Percentiles rank a stretch among this genome's conserved stretches.
These are phyloP conservation scores for Annulohypoxylon maeteangense DNA, from an alignment of 495 filamentous ascomycete genomes.

Conservation along the genomic window DNA sequence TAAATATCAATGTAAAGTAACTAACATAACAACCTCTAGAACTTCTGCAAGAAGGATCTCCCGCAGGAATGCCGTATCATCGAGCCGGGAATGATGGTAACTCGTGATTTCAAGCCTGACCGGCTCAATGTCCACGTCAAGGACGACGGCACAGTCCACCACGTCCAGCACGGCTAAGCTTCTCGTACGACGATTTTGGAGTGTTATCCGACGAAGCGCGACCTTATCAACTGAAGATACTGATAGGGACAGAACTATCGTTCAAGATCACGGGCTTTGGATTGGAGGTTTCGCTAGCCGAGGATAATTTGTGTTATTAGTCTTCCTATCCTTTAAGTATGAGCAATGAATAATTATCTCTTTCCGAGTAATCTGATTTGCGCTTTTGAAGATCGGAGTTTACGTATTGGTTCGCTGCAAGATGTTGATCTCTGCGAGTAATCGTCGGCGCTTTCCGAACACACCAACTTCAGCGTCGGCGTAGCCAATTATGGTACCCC, in stretches of 20 bases:
- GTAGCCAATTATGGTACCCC: neutral
- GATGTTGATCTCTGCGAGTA: neutral
- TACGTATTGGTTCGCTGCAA: neutral
- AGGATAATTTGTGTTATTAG: constrained; percentile 1
- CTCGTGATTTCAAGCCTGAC: constrained; percentile 56
- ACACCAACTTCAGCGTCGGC: neutral
- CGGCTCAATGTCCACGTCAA: constrained; percentile 79
- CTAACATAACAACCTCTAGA: constrained; percentile 55
- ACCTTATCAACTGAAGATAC: neutral
- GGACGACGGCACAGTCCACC: constrained; percentile 76
- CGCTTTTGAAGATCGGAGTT: neutral
- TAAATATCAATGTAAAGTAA: neutral
- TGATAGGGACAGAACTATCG: neutral
- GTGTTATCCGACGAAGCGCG: neutral
- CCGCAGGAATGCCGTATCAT: constrained; percentile 74
- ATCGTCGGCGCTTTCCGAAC: neutral
- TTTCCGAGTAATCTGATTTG: neutral
- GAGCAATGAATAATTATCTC: constrained; percentile 16
- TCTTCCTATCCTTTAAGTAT: constrained; percentile 5
- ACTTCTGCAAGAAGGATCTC: constrained; percentile 79
- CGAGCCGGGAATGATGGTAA: constrained; percentile 65
- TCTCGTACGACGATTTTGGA: neutral
- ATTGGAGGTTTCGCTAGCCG: neutral
- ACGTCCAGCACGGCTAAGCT: constrained; percentile 69
- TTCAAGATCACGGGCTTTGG: neutral